Evolutionary conservation across 2,329 filamentous ascomycete species (phyloP).

Genomic region (Drechslerella stenobrocha): DNA sequence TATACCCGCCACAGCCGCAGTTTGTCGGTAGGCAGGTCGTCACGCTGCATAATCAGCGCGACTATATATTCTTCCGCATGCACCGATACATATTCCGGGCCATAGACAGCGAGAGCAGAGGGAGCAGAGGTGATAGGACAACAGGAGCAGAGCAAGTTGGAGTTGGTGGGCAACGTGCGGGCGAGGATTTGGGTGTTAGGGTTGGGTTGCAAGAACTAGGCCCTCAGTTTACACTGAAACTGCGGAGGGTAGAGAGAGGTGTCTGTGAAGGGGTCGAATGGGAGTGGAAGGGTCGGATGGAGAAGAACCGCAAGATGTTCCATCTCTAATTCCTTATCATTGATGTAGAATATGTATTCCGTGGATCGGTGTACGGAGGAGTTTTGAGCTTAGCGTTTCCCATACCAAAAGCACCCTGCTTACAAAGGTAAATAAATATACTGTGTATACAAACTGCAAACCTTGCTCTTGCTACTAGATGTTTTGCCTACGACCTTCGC

Average conservation of each 20-base stretch:
- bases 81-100: constrained; percentile 93
- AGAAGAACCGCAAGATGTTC: constrained; percentile 91
- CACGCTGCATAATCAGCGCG: constrained; percentile 90
- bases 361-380: no score
- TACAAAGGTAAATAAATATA: no score
- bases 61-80: constrained; percentile 89
- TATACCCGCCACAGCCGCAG: constrained; percentile 81
- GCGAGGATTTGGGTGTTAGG: constrained; percentile 70
- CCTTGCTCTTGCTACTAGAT: no score
- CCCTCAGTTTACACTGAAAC: constrained; percentile 79
- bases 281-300: constrained; percentile 95
- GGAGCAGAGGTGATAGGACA: constrained; percentile 57
- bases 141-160: constrained; percentile 64
- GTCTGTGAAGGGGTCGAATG: constrained; percentile 82
- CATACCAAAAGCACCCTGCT: no score
- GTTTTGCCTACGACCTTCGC: no score
- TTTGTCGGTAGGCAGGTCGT: constrained; percentile 85
- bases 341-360: not conserved
- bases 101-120: constrained; percentile 21
- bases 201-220: constrained; percentile 90
- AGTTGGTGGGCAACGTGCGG: constrained; percentile 69
- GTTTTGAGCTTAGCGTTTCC: no score
- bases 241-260: constrained; percentile 87
- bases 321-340: constrained; percentile 74
- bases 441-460: no score